Conservation (phyloP, 331 rosid genomes). For the Rosa hybrid region DNA sequence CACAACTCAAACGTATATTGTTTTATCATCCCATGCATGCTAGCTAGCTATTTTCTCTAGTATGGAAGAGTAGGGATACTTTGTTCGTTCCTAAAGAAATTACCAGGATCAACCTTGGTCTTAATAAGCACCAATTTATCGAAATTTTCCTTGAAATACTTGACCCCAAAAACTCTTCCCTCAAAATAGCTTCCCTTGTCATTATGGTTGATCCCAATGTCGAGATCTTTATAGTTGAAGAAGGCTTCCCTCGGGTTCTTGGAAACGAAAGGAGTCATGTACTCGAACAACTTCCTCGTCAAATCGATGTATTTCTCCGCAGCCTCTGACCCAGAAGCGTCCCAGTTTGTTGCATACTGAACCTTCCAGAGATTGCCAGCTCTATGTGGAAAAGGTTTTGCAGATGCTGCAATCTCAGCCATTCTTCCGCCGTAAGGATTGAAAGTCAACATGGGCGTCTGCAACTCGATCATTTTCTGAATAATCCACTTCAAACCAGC, state of each 20-base stretch:
- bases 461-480: slow-evolving; percentile 15
- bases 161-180: slow-evolving; percentile 1
- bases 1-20: neutral
- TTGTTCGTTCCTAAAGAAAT: slow-evolving; percentile 14
- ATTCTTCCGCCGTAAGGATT: slow-evolving; percentile 28
- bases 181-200: neutral
- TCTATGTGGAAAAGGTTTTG: slow-evolving; percentile 22
- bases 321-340: neutral
- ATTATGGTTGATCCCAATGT: slow-evolving; percentile 17
- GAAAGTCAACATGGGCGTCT: neutral
- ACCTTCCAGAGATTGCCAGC: slow-evolving; percentile 18
- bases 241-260: slow-evolving; percentile 15
- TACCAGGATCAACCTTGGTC: slow-evolving; percentile 18
- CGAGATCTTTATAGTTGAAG: slow-evolving; percentile 21
- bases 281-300: slow-evolving; percentile 5
- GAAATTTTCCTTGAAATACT: slow-evolving; percentile 19
- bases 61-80: slow-evolving; percentile 14
- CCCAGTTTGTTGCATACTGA: slow-evolving; percentile 4
- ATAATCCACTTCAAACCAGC: neutral
- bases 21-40: neutral
- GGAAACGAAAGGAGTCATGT: slow-evolving; percentile 26
- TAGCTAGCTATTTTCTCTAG: neutral
- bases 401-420: slow-evolving; percentile 12
- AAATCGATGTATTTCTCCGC: neutral
- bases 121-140: slow-evolving; percentile 10